phyloP scores from a whole-genome alignment of 305 asterid genomes.

The Lippia alba region DNA sequence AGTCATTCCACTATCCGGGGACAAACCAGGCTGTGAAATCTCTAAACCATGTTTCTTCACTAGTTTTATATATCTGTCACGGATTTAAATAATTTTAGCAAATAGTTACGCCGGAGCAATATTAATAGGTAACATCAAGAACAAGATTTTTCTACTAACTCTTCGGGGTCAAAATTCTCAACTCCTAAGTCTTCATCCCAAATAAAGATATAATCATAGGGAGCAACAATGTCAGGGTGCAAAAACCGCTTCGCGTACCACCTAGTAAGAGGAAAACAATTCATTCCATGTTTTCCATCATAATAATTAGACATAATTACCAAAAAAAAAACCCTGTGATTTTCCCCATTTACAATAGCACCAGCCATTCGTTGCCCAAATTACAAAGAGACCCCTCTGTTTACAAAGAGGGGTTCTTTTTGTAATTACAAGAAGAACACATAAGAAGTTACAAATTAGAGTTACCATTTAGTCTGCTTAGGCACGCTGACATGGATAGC shows the following conservation, averaged over 20 bases:
- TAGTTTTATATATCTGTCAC: constrained; percentile 66
- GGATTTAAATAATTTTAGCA: constrained; percentile 30
- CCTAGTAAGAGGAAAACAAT: constrained; percentile 48
- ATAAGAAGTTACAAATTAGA: constrained; percentile 11
- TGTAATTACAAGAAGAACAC: background rate
- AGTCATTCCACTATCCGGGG: constrained; percentile 78
- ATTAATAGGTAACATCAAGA: background rate
- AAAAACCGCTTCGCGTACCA: constrained; percentile 94
- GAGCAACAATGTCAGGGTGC: constrained; percentile 88
- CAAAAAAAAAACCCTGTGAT: too few species aligned
- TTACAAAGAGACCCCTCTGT: too few species aligned
- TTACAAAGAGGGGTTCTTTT: too few species aligned
- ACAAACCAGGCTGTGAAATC: constrained; percentile 91
- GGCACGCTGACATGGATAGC: constrained; percentile 81
- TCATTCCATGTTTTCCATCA: constrained; percentile 9
- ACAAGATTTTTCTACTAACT: constrained; percentile 50
- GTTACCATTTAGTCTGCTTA: constrained; percentile 89
- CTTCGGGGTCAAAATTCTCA: constrained; percentile 78
- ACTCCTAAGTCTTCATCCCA: constrained; percentile 97
- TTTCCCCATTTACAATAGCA: too few species aligned
- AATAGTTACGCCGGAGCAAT: background rate
- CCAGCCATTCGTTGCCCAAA: too few species aligned
- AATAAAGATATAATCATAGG: constrained; percentile 80
- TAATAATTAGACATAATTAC: too few species aligned
- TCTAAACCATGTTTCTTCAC: constrained; percentile 82